Evolutionary conservation across 164 flowering plant species (phyloP).

Genomic region (Nelumbo lutea): DNA sequence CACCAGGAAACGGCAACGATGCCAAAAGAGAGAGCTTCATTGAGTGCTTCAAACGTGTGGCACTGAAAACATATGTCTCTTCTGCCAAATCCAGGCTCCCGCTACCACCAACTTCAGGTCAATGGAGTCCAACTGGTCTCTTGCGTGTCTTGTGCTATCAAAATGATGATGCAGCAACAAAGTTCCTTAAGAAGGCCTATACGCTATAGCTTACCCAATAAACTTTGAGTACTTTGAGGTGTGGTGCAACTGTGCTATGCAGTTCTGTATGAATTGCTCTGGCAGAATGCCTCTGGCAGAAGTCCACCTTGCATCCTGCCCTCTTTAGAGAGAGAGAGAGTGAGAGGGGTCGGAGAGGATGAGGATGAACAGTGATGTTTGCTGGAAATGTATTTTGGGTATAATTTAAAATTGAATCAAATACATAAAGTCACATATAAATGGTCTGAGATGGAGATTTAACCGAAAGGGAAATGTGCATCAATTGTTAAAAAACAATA

Average conservation of each 20-base stretch:
- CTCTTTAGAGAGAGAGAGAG: no score
- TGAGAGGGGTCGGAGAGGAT: no score
- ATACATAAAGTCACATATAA: no score
- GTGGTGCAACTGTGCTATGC: neutral
- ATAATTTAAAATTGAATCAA: no score
- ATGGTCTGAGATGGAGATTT: no score
- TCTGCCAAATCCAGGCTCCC: conserved; percentile 60
- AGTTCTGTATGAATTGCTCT: neutral
- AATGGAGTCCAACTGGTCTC: conserved; percentile 65
- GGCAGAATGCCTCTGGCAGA: neutral
- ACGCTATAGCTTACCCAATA: conserved; percentile 69
- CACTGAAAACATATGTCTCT: conserved; percentile 37
- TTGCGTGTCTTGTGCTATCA: conserved; percentile 68
- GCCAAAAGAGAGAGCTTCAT: conserved; percentile 44
- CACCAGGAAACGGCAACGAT: no score
- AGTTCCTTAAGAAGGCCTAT: conserved; percentile 77
- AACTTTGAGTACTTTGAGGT: conserved; percentile 27
- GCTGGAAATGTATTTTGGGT: no score
- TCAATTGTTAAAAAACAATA: no score
- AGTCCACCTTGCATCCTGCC: no score
- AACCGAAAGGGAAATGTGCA: no score
- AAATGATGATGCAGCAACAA: conserved; percentile 59
- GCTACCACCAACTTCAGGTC: conserved; percentile 70
- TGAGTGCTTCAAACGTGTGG: conserved; percentile 36
- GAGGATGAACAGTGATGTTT: no score